Percentiles rank a stretch among this genome's conserved stretches.
Evolutionary conservation across 202 grass and related monocot species (phyloP).

Genomic region (Miscanthus sacchariflorus): DNA sequence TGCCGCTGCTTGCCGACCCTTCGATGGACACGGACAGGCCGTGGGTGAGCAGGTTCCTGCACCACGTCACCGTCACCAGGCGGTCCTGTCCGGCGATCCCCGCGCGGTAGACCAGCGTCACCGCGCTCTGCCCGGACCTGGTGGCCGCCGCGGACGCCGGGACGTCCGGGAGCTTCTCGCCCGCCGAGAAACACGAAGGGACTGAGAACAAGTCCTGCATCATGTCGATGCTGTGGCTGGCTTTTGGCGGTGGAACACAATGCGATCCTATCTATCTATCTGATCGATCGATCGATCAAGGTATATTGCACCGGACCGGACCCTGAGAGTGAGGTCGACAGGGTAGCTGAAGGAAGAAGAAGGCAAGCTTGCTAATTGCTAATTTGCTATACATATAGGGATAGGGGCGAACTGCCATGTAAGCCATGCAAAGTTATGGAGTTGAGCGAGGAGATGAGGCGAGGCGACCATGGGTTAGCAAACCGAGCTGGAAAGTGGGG

Average conservation of each 20-base stretch:
- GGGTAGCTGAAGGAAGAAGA: conserved; percentile 12
- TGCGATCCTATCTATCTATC: background rate
- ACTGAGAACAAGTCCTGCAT: conserved; percentile 85
- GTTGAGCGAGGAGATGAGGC: conserved; percentile 42
- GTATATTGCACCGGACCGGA: background rate
- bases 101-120: conserved; percentile 67
- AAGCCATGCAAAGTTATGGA: conserved; percentile 46
- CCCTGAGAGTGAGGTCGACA: background rate
- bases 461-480: conserved; percentile 49
- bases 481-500: conserved; percentile 65
- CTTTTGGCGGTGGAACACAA: background rate
- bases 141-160: conserved; percentile 33
- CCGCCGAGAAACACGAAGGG: conserved; percentile 81
- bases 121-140: conserved; percentile 65
- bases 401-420: background rate
- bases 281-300: conserved; percentile 24
- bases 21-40: conserved; percentile 70
- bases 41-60: conserved; percentile 69
- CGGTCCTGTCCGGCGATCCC: conserved; percentile 63
- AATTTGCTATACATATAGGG: conserved; percentile 50
- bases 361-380: conserved; percentile 26
- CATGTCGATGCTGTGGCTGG: conserved; percentile 26
- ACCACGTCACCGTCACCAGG: conserved; percentile 72
- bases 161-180: conserved; percentile 57
- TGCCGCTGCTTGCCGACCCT: conserved; percentile 43